Evolutionary conservation across 2,329 filamentous ascomycete genomes (phyloP), one percentile per base, ranked within the genome.

Genomic region (Epichloe scottii): DNA sequence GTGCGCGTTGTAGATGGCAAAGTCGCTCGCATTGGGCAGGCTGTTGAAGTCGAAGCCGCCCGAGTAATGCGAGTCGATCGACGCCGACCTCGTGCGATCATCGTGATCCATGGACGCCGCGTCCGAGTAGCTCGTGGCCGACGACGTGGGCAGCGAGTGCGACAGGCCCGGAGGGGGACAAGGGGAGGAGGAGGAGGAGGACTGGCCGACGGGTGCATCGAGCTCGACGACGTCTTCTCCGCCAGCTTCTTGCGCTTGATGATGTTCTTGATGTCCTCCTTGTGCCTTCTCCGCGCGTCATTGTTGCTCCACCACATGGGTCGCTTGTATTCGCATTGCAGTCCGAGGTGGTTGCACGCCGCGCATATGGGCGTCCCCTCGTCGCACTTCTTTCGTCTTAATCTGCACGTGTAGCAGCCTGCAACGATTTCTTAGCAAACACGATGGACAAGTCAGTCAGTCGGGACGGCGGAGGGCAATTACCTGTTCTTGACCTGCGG

Each of bases 261-360:
- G 69, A 91, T 88, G 69, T 86, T 85, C 78, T 98, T 98, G 77
- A 98, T 95, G 59, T 84, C 74, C 65, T 97, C 93, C 73, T 97
- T 98, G 67, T 96, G 89, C 51, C 83, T 73, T 60, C 85, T 81
- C 59, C 93, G 79, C 63, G 86, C 82, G 56, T 95, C 89, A 63
- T 87, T 86, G 75, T 93, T 96, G 71, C 85, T 87, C 93, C 93
- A 98, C 93, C 93, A 98, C 71, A 87, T 81, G 38, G 93, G 93
- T 64, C 90, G 77, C 77, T 95, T 95, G 74, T 97, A 98, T 74
- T 97, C 89, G 73, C 93, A 98, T 62, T 78, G 77, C 52, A 98
- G 77, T 50, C 87, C 86, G 51, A 98, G 83, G 63, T 82, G 76
- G 60, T 79, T 82, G 76, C 81, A 84, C 54, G 81, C 81, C 15